Conservation (phyloP, 495 filamentous ascomycete genomes). For the Physcia stellaris region DNA sequence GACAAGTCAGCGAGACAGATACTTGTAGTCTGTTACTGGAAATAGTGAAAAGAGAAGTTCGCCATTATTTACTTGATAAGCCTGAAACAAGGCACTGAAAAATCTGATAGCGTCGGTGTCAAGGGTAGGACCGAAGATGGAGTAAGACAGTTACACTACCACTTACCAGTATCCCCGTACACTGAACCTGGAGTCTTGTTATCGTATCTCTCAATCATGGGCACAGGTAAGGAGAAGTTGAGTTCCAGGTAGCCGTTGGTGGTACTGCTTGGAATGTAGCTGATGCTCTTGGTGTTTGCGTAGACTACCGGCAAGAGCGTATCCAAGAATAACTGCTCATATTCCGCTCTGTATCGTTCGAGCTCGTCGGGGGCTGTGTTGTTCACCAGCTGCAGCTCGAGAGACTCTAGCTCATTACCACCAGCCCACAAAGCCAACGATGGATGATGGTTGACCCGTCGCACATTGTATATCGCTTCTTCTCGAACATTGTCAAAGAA, state of each 20-base stretch:
- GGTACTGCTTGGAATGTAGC: slow-evolving; percentile 54
- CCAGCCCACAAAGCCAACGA: slow-evolving; percentile 56
- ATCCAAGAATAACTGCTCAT: slow-evolving; percentile 48
- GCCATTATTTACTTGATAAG: too few species aligned
- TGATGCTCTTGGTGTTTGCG: slow-evolving; percentile 49
- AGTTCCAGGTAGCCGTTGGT: slow-evolving; percentile 47
- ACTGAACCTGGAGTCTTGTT: slow-evolving; percentile 41
- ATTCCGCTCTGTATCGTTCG: slow-evolving; percentile 36
- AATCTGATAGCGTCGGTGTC: too few species aligned
- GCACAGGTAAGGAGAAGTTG: slow-evolving; percentile 40
- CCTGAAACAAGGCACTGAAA: too few species aligned
- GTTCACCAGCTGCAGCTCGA: slow-evolving; percentile 36
- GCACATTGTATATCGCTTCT: slow-evolving; percentile 49
- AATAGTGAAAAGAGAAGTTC: too few species aligned
- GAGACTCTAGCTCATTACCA: slow-evolving; percentile 48
- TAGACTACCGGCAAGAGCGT: slow-evolving; percentile 48
- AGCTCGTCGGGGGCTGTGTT: slow-evolving; percentile 30
- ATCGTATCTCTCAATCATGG: slow-evolving; percentile 47
- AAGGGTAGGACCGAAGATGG: too few species aligned
- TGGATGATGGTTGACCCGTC: slow-evolving; percentile 52
- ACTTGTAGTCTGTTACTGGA: too few species aligned
- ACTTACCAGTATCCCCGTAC: slow-evolving; percentile 43
- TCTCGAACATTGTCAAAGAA: slow-evolving; percentile 45
- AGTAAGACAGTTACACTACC: not conserved
- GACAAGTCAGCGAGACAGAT: not conserved